Evolutionary conservation across 2,329 filamentous ascomycete genomes (phyloP), one percentile per base, ranked within the genome.

Genomic region (Endoconidiophora laricicola): DNA sequence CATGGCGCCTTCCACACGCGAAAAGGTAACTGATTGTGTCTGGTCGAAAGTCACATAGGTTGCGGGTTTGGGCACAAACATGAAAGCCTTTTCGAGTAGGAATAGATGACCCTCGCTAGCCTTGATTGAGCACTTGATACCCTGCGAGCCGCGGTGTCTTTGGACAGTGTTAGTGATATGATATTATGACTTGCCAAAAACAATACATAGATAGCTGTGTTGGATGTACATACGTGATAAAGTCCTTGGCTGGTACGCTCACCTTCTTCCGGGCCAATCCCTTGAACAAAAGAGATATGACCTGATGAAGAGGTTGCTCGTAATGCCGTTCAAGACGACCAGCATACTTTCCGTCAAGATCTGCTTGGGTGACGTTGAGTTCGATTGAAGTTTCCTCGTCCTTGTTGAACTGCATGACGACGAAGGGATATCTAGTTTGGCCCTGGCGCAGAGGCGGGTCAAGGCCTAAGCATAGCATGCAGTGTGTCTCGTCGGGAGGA

Each of bases 61-160:
- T 14, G 91, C 88, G 1, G 91, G 91, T 69, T 98, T 98, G 29
- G 91, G 91, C 14, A 98, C 91, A 64, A 98, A 98, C 78, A 98
- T 93, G 66, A 98, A 94, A 6, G 88, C 90, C 68, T 95, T 95
- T 66, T 98, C 91, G 57, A 98, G 70, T 63, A 88, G 95, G 75
- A 94, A 98, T 46, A 98, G 71, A 62, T 94, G 88, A 54, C 93
- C 91, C 68, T 98, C 91, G 65, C 93, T 95, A 49, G 93, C 93
- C 69, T 98, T 98, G 77, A 98, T 95, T n/a, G 88, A 94, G 66
- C 91, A 98, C 69, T 98, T 98, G 66, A 98, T 93, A 52, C 91
- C 91, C 57, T 81, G 86, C 65, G 95, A 88, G 60, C 83, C 79
- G 63, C 94, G 87, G 67, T 96, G 91, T 57, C 84, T 78, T 47